Percentiles rank a stretch among this genome's conserved stretches.
These are phyloP conservation scores for Ceriops tagal DNA, from an alignment of 345 rosid species.

Conservation along the genomic window DNA sequence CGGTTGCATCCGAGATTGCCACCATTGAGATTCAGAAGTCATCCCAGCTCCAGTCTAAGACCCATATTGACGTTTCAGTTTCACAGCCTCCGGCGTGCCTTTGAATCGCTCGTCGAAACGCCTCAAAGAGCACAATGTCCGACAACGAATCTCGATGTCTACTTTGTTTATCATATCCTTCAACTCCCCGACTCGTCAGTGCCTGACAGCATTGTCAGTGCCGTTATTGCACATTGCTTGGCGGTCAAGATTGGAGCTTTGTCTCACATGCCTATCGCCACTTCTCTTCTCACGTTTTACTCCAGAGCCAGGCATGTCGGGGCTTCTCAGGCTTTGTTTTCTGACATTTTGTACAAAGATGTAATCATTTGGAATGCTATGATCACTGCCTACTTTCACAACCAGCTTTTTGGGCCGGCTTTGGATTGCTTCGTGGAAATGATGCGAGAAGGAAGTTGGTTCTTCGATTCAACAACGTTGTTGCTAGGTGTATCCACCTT, in stretches of 20 bases:
- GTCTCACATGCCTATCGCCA: slow-evolving; percentile 38
- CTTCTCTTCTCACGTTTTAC: slow-evolving; percentile 49
- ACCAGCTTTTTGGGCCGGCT: slow-evolving; percentile 30
- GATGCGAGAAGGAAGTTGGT: slow-evolving; percentile 36
- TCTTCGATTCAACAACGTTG: slow-evolving; percentile 56
- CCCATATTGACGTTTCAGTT: no score
- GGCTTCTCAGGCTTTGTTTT: slow-evolving; percentile 38
- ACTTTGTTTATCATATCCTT: slow-evolving; percentile 30
- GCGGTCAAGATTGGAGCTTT: slow-evolving; percentile 55
- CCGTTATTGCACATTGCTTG: slow-evolving; percentile 42
- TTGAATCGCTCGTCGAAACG: slow-evolving; percentile 43
- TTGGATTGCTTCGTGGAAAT: slow-evolving; percentile 36
- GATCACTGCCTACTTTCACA: slow-evolving; percentile 48
- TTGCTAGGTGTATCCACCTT: slow-evolving; percentile 43
- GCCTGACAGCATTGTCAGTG: slow-evolving; percentile 14
- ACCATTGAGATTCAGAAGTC: no score
- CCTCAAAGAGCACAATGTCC: slow-evolving; percentile 25
- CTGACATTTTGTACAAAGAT: slow-evolving; percentile 42
- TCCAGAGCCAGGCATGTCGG: slow-evolving; percentile 34
- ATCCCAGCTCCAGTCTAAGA: no score
- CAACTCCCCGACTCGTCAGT: slow-evolving; percentile 22
- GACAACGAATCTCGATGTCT: slow-evolving; percentile 10
- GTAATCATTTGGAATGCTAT: slow-evolving; percentile 55
- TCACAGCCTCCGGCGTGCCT: neutral
- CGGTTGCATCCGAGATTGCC: no score